phyloP scores from a whole-genome alignment of 2,329 filamentous ascomycete genomes.

The Verticillium dahliae region DNA sequence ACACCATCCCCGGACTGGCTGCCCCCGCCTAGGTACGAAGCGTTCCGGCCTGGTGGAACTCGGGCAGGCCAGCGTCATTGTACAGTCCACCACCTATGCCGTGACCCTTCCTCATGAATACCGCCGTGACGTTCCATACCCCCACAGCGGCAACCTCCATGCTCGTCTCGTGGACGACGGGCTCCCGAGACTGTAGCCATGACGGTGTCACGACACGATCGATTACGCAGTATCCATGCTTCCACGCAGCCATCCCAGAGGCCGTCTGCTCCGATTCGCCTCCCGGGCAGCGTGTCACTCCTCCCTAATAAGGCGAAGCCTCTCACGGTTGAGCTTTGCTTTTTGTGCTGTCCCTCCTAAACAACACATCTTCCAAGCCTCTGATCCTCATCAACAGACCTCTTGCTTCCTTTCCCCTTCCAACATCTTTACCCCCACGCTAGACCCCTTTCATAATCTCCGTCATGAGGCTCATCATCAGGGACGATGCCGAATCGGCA shows the following conservation, averaged over 20 bases:
- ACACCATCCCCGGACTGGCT: not conserved
- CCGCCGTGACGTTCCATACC: slow-evolving; percentile 12
- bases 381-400: not conserved
- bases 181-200: slow-evolving; percentile 6
- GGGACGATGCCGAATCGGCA: slow-evolving; percentile 61
- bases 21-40: not conserved
- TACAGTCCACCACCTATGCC: not conserved
- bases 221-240: not conserved
- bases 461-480: slow-evolving; percentile 76
- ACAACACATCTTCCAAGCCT: slow-evolving; percentile 1
- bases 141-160: slow-evolving; percentile 7
- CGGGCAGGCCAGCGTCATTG: not conserved
- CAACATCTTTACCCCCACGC: slow-evolving; percentile 5
- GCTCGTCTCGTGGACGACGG: slow-evolving; percentile 6
- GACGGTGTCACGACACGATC: slow-evolving; percentile 6
- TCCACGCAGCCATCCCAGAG: not conserved
- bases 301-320: slow-evolving; percentile 1
- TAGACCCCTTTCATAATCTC: slow-evolving; percentile 14
- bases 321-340: not conserved
- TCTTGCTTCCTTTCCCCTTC: not conserved
- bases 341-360: slow-evolving; percentile 7
- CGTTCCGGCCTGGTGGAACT: not conserved
- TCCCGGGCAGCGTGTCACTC: not conserved
- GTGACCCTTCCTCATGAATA: not conserved
- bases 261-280: not conserved